Base-by-base conservation (phyloP, 176 grass and related monocot genomes). In the Hyparrhenia diplandra region DNA sequence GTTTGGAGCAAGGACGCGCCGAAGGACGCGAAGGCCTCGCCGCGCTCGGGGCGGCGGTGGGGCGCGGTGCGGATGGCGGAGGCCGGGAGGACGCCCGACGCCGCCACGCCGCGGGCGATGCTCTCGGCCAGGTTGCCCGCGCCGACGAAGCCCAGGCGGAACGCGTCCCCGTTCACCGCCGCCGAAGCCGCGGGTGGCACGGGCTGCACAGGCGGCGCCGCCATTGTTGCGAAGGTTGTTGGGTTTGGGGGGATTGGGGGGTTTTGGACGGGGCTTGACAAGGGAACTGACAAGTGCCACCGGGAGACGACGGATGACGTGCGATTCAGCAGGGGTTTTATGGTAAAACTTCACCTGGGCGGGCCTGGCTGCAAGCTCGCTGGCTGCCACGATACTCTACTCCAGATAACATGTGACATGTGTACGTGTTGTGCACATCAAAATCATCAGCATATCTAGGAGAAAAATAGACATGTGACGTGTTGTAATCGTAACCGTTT, bases 111-210 rank as follows among this genome's bases (percentile, higher is more conserved):
- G 10, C 93, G 78, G 28, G 90, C 93, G 82, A 95, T 99, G 89
- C 90, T 99, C 93, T 99, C 97, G 51, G 93, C 97, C 68, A 99
- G 46, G 82, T 96, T 99, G 9, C 97, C 97, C 0, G 91, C 89
- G 25, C 97, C 97, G 64, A 99, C 52, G 86, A 99, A 96, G 0
- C 97, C 97, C 0, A 99, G 80, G 16, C 74, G 88, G 85, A 93
- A 99, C 47, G 60, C 39, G 68, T 87, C 88, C 11, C 40, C 65
- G 34, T 2, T 69, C 1, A 65, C 70, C 1, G 71, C 74, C 2
- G 86, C 54, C 32, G 86, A 54, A 25, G 58, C 70, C 51, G 84
- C 57, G 4, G 80, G 8, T 5, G 76, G 36, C 16, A 72, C 25
- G 16, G 91, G 69, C 10, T 89, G 87, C 16, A 57, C 17, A 54